phyloP scores from a whole-genome alignment of 2,329 filamentous ascomycete species.

The Penicillium rolfsii region DNA sequence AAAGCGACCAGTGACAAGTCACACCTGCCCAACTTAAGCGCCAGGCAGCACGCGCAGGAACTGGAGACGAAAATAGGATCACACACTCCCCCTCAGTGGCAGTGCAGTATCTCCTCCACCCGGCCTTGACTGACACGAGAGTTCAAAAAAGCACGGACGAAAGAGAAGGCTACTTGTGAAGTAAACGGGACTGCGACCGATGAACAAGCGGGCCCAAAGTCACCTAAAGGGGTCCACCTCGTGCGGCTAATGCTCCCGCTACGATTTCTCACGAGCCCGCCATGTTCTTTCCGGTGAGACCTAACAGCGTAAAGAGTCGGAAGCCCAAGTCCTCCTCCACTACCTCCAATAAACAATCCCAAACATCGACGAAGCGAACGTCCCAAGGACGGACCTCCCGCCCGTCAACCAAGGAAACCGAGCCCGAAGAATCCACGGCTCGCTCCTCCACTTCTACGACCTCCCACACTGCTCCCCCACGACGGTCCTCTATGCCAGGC shows the following conservation, averaged over 20 bases:
- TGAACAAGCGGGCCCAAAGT: conserved; percentile 25
- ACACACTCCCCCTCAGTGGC: conserved; percentile 15
- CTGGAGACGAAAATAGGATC: conserved; percentile 28
- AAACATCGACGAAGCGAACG: conserved; percentile 35
- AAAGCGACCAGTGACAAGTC: conserved; percentile 31
- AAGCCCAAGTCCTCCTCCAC: conserved; percentile 34
- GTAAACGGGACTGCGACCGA: conserved; percentile 15
- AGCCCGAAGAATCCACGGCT: conserved; percentile 34
- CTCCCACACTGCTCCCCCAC: conserved; percentile 27
- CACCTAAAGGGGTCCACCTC: conserved; percentile 28
- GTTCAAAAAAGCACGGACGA: conserved; percentile 19
- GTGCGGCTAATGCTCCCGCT: conserved; percentile 22
- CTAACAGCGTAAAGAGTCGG: conserved; percentile 39
- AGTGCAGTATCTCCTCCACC: not conserved
- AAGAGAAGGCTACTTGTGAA: not conserved
- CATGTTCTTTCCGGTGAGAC: conserved; percentile 46
- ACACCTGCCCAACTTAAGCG: conserved; percentile 34
- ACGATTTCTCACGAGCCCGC: conserved; percentile 30
- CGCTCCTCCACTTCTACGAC: conserved; percentile 36
- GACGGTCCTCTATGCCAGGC: conserved; percentile 58
- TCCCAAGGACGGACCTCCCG: conserved; percentile 38
- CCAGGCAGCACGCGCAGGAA: conserved; percentile 31
- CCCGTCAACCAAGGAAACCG: conserved; percentile 41
- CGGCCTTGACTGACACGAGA: not conserved
- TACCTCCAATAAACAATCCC: conserved; percentile 31